Conservation (phyloP, 163 green algal species). For the Scenedesmus sp. region DNA sequence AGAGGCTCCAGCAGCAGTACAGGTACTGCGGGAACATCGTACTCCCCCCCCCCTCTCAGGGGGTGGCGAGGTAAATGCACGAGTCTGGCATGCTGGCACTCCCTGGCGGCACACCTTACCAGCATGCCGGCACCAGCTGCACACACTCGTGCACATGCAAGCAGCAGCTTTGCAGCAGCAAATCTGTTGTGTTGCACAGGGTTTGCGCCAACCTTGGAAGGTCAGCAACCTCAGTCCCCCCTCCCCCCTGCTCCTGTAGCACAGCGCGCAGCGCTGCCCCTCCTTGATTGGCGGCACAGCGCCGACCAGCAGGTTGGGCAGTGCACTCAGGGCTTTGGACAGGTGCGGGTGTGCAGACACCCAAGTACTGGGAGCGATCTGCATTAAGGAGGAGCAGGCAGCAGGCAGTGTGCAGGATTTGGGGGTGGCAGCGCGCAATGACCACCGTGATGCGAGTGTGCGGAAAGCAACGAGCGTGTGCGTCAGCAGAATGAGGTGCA, state of each 20-base stretch:
- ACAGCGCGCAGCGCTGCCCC: slow-evolving; percentile 22
- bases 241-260: slow-evolving; percentile 21
- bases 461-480: background rate
- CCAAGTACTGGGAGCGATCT: slow-evolving; percentile 13
- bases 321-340: background rate
- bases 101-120: no score
- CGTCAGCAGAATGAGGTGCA: no score
- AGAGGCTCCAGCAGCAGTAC: no score
- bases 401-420: background rate
- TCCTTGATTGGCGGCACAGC: background rate
- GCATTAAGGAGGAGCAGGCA: background rate
- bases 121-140: slow-evolving; percentile 7
- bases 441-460: no score
- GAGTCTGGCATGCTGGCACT: no score
- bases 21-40: no score
- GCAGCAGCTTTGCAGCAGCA: background rate
- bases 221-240: background rate
- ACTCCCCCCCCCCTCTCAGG: no score
- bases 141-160: background rate
- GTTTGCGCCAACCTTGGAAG: background rate
- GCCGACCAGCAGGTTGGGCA: background rate
- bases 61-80: no score
- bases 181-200: background rate
- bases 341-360: slow-evolving; percentile 23
- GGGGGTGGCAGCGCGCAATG: no score